These are phyloP conservation scores for Populus hybrid DNA, from an alignment of 441 rosid genomes.

Conservation along the genomic window DNA sequence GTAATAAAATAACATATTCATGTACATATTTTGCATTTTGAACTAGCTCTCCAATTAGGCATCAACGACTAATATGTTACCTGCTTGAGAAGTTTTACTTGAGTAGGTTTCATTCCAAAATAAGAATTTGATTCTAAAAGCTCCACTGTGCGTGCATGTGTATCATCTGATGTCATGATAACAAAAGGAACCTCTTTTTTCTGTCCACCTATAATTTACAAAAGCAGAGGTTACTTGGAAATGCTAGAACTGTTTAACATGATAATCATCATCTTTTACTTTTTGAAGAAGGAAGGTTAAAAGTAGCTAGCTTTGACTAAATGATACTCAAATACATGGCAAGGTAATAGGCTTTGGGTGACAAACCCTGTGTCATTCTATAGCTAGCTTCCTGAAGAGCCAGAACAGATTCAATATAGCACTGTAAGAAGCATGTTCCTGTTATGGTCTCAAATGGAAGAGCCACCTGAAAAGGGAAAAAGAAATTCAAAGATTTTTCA, in stretches of 20 bases:
- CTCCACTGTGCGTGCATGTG: slow-evolving; percentile 64
- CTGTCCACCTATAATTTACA: slow-evolving; percentile 40
- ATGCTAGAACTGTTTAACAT: background rate
- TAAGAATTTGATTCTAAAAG: slow-evolving; percentile 75
- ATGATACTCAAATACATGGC: background rate
- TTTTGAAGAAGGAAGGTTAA: background rate
- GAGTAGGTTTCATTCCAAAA: slow-evolving; percentile 88
- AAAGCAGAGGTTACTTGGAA: slow-evolving; percentile 9
- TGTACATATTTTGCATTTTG: slow-evolving; percentile 6
- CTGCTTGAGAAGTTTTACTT: slow-evolving; percentile 93
- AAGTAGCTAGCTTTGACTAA: background rate
- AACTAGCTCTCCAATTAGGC: slow-evolving; percentile 3
- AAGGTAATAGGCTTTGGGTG: slow-evolving; percentile 3
- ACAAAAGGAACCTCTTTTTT: slow-evolving; percentile 73
- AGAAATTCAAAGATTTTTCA: background rate
- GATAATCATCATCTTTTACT: background rate
- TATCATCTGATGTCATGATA: slow-evolving; percentile 98
- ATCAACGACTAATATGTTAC: slow-evolving; percentile 33
- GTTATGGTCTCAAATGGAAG: slow-evolving; percentile 91
- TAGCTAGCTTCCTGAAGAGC: slow-evolving; percentile 89
- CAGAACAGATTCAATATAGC: slow-evolving; percentile 72
- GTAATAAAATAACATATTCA: slow-evolving; percentile 5
- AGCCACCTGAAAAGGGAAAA: slow-evolving; percentile 58
- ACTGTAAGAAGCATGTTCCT: slow-evolving; percentile 81
- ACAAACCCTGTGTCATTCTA: slow-evolving; percentile 60